Base-by-base conservation (phyloP, 2,329 filamentous ascomycete genomes). In the Alternaria novae-zelandiae region DNA sequence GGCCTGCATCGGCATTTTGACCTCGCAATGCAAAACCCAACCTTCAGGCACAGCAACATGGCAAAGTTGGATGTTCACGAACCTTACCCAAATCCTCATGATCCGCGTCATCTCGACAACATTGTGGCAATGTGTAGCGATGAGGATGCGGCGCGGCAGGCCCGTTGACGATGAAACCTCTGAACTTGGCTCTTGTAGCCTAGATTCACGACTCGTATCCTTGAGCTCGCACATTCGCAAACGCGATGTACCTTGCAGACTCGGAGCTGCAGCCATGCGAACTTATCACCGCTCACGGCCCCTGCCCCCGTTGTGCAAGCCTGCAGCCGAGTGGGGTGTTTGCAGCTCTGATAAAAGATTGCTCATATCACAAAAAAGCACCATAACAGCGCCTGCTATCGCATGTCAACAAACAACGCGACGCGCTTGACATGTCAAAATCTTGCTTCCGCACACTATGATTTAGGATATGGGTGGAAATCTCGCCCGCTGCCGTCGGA, bases 171-270 rank as follows among this genome's bases (percentile, higher is more conserved):
- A 26, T 59, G 61, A 59, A 63, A 59, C 57, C 59, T 59, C 62
- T 41, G 23, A 64, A 64, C 45, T 61, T 61, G 57, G 17, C 61
- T 58, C 50, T 65, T 23, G 28, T 53, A 57, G 44, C 57, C 59
- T 64, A 53, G 57, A 57, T 61, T 65, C 56, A 63, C 56, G 54
- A 55, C 49, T 54, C 62, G 57, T 58, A 46, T n/a, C 61, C 63
- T 66, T 54, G 61, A 66, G 63, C 62, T 30, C 53, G 59, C 55
- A 57, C 58, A 55, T 32, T 55, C 51, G 55, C 56, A 65, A 66
- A 59, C 51, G 54, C 61, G 56, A 49, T 56, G 57, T 57, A 57
- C 67, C 65, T 69, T 70, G 70, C 64, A 62, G 58, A 45, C 56
- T 53, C 32, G 46, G 43, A 59, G 23, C 51, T 64, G 63, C 50